These are phyloP conservation scores for Manihot esculenta DNA, from an alignment of 441 rosid species.

Conservation along the genomic window DNA sequence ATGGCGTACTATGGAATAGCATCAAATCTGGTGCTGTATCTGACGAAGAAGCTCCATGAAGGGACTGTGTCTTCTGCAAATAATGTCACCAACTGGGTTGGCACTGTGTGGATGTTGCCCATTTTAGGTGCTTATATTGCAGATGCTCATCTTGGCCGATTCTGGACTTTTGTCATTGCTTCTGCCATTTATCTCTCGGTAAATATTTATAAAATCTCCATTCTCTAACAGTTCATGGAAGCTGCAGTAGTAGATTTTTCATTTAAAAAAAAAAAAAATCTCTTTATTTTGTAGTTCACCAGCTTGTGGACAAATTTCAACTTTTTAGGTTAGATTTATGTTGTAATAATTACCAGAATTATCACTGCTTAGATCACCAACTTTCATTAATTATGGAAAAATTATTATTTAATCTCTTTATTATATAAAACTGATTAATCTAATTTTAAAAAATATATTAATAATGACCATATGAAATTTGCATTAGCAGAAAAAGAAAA, in stretches of 20 bases:
- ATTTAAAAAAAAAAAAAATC: too few relatives aligned
- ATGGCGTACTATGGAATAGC: conserved; percentile 74
- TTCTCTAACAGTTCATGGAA: too few relatives aligned
- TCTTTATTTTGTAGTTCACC: too few relatives aligned
- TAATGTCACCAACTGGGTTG: conserved; percentile 76
- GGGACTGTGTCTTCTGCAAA: conserved; percentile 66
- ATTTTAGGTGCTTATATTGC: conserved; percentile 75
- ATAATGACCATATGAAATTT: background rate
- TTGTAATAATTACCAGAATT: too few relatives aligned
- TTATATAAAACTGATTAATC: too few relatives aligned
- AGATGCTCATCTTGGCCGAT: conserved; percentile 80
- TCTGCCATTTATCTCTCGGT: conserved; percentile 58
- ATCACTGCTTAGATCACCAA: too few relatives aligned
- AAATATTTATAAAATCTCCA: background rate
- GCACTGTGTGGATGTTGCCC: conserved; percentile 61
- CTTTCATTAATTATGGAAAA: too few relatives aligned
- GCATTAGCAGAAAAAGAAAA: background rate
- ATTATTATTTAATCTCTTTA: too few relatives aligned
- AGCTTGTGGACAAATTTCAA: too few relatives aligned
- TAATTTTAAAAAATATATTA: too few relatives aligned
- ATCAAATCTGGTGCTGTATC: conserved; percentile 51
- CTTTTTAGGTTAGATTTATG: too few relatives aligned
- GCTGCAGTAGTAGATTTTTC: too few relatives aligned
- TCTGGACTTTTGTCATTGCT: conserved; percentile 61
- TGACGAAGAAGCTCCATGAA: conserved; percentile 55